These are phyloP conservation scores for Boletus sensibilis DNA, from an alignment of 768 basidiomycete genomes.

Conservation along the genomic window DNA sequence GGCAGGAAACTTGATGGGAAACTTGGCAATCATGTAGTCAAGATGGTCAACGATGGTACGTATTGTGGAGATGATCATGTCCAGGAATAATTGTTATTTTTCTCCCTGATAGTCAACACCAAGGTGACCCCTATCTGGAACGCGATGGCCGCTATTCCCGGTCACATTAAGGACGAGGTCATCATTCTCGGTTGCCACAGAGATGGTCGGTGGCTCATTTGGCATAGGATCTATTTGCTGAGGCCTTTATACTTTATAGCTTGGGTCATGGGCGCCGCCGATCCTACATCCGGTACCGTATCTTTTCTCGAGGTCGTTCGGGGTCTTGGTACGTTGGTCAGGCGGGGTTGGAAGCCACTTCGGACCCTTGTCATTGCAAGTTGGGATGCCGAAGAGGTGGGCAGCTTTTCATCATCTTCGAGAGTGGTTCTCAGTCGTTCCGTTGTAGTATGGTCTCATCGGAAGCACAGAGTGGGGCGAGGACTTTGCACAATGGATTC, in stretches of 20 bases:
- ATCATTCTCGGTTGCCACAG: slow-evolving; percentile 85
- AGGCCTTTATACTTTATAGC: slow-evolving; percentile 18
- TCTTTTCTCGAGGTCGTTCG: slow-evolving; percentile 54
- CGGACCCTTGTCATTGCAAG: slow-evolving; percentile 71
- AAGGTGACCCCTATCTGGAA: slow-evolving; percentile 92
- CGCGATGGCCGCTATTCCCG: slow-evolving; percentile 78
- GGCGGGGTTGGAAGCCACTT: slow-evolving; percentile 61
- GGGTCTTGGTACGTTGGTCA: slow-evolving; percentile 48
- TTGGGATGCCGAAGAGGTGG: slow-evolving; percentile 75
- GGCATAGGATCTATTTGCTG: neutral
- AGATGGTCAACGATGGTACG: slow-evolving; percentile 54
- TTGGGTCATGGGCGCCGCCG: slow-evolving; percentile 49
- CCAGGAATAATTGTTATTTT: neutral
- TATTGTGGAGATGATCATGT: neutral
- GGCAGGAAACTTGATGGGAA: slow-evolving; percentile 45
- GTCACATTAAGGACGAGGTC: slow-evolving; percentile 78
- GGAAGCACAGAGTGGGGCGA: slow-evolving; percentile 94
- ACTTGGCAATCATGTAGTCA: slow-evolving; percentile 46
- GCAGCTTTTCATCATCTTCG: slow-evolving; percentile 1
- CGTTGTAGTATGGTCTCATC: slow-evolving; percentile 58
- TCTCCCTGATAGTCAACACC: slow-evolving; percentile 53
- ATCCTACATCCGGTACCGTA: slow-evolving; percentile 56
- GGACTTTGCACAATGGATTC: slow-evolving; percentile 82
- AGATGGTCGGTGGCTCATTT: slow-evolving; percentile 54
- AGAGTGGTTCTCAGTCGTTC: neutral